Percentiles rank a stretch among this genome's conserved stretches.
These are phyloP conservation scores for Avena eriantha DNA, from an alignment of 176 grass and related monocot species.

Conservation along the genomic window DNA sequence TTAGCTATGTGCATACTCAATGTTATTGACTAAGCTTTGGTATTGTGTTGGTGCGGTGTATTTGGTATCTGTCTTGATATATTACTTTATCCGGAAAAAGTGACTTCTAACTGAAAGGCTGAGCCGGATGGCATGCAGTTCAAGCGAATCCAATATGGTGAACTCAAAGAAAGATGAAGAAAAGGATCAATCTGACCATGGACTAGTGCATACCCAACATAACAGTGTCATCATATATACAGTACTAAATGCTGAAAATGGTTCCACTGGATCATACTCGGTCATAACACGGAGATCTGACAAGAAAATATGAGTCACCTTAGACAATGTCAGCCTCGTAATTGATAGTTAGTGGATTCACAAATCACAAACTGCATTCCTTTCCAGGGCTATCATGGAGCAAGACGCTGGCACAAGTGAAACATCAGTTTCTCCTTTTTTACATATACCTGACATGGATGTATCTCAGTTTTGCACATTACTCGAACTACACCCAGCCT, in stretches of 20 bases:
- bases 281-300: slow-evolving; percentile 59
- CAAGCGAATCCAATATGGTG: slow-evolving; percentile 10
- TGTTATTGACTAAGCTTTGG: no score
- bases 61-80: no score
- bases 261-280: slow-evolving; percentile 42
- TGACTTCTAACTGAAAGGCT: neutral
- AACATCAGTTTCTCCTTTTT: no score
- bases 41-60: no score
- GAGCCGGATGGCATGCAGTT: neutral
- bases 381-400: slow-evolving; percentile 35
- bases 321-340: neutral
- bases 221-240: slow-evolving; percentile 45
- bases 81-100: neutral
- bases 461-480: neutral
- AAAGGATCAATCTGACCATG: slow-evolving; percentile 5
- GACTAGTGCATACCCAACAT: slow-evolving; percentile 51
- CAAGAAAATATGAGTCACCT: neutral
- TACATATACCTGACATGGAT: no score
- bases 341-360: neutral
- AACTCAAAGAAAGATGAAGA: neutral
- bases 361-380: slow-evolving; percentile 40
- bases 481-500: neutral
- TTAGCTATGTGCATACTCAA: no score
- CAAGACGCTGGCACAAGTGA: no score
- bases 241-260: slow-evolving; percentile 52